Evolutionary conservation across 75 land plant genomes (phyloP), one percentile per base, ranked within the genome.

Genomic region (Chamaecyparis obtusa): DNA sequence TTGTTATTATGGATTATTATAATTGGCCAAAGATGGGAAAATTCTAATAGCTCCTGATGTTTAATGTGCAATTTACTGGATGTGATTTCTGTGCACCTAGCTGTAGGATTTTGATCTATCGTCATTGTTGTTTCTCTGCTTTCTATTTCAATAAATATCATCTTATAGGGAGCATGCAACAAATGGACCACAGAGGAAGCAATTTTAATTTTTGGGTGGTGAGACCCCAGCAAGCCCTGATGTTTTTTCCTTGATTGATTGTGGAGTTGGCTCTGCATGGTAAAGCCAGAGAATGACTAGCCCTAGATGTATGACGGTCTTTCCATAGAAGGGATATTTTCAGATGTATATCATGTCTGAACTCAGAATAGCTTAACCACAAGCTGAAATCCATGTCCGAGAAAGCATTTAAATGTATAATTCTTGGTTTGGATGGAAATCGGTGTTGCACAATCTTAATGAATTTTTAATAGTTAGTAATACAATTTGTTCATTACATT

Each of bases 1-100:
- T 64, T 24, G n/a, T 32, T 74, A 74, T 14, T 72, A 35, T 89
- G 49, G 89, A 87, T 83, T 49, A 55, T 84, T 89, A 90, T 8
- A 87, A 83, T 55, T 83, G 33, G 4, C 33, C 32, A 30, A 71
- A 71, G 11, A 30, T 27, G 74, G 35, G 35, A 30, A 32, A 72
- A 72, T 13, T 72, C 36, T 32, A 60, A 71, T 15, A 86, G 90
- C 92, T 35, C 92, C 91, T 85, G 88, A 90, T 87, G 30, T 72
- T 72, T 72, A 6, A 69, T 32, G 35, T 60, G 24, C 5, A 19
- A 19, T 4, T 60, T 60, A 60, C 24, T 19, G 67, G 24, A 60
- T 21, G 5, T 60, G 24, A 60, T 21, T 60, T 60, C 24, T 32
- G 75, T 11, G 11, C 32, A 72, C 35, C 35, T 33, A 72, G 75